Evolutionary conservation across 345 rosid species (phyloP).

Genomic region (Syzygium grande): DNA sequence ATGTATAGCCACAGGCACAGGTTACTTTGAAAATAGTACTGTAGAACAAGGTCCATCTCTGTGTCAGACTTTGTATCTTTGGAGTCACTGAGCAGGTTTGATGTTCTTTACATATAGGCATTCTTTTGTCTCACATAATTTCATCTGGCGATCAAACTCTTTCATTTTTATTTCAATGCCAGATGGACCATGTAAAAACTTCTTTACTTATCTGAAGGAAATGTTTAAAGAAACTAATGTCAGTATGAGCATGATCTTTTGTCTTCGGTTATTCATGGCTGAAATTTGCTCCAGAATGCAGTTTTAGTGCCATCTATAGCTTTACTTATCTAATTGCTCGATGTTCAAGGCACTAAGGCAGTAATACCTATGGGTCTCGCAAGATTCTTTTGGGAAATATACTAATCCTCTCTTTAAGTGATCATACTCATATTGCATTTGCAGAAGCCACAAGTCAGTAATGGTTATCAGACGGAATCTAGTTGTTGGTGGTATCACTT

Average conservation of each 20-base stretch:
- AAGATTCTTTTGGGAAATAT: not conserved
- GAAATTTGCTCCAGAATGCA: not conserved
- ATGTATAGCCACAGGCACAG: not conserved
- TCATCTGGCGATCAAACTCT: not conserved
- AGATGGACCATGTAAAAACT: not conserved
- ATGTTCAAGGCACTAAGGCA: not conserved
- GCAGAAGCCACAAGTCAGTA: conserved; percentile 94
- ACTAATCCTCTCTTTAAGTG: not conserved
- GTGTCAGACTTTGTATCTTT: not conserved
- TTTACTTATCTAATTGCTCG: not conserved
- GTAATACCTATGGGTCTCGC: not conserved
- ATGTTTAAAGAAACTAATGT: not conserved
- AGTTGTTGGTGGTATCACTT: conserved; percentile 98
- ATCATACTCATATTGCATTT: not conserved
- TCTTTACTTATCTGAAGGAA: not conserved
- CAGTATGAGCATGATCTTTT: not conserved
- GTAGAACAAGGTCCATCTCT: not conserved
- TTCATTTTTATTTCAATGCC: not conserved
- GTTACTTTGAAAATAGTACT: not conserved
- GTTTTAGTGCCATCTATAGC: not conserved
- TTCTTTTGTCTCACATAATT: not conserved
- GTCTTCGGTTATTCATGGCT: not conserved
- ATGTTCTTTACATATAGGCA: no score
- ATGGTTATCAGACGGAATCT: conserved; percentile 85
- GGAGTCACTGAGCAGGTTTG: no score